These are phyloP conservation scores for Cercospora zeina DNA, from an alignment of 2,329 filamentous ascomycete genomes.

Conservation along the genomic window DNA sequence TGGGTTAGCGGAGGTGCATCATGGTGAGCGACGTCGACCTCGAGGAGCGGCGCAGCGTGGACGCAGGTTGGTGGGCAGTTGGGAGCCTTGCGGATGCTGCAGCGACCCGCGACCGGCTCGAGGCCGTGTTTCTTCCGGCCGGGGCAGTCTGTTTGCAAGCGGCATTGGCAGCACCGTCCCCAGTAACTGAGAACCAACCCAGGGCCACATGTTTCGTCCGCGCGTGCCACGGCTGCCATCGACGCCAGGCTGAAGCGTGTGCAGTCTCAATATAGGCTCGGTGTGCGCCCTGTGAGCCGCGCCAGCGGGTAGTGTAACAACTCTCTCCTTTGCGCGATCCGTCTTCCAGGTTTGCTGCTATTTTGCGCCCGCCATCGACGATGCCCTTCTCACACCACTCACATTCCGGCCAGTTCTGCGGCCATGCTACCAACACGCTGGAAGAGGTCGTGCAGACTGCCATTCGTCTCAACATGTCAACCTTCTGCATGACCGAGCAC, in stretches of 20 bases:
- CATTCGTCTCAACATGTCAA: conserved; percentile 74
- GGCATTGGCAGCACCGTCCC: not conserved
- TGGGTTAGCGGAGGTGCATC: not conserved
- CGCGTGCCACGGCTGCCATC: not conserved
- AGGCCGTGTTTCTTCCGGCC: not conserved
- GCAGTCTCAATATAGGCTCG: not conserved
- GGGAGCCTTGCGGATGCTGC: not conserved
- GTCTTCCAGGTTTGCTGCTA: not conserved
- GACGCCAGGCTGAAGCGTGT: not conserved
- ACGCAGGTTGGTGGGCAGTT: not conserved
- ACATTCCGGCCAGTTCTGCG: conserved; percentile 96
- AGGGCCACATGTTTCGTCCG: not conserved
- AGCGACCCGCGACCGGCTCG: not conserved
- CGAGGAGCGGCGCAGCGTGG: not conserved
- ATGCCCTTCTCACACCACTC: conserved; percentile 99
- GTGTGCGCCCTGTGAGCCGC: not conserved
- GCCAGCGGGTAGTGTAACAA: conserved; percentile 1
- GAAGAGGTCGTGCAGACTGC: conserved; percentile 81
- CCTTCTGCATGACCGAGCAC: conserved; percentile 89
- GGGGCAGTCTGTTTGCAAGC: not conserved
- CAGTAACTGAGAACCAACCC: not conserved
- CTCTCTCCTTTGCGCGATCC: not conserved
- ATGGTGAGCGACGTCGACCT: not conserved
- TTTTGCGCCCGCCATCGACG: not conserved
- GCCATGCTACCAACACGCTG: conserved; percentile 80